phyloP scores from a whole-genome alignment of 2,329 filamentous ascomycete genomes.

The Simplicillium sp. region DNA sequence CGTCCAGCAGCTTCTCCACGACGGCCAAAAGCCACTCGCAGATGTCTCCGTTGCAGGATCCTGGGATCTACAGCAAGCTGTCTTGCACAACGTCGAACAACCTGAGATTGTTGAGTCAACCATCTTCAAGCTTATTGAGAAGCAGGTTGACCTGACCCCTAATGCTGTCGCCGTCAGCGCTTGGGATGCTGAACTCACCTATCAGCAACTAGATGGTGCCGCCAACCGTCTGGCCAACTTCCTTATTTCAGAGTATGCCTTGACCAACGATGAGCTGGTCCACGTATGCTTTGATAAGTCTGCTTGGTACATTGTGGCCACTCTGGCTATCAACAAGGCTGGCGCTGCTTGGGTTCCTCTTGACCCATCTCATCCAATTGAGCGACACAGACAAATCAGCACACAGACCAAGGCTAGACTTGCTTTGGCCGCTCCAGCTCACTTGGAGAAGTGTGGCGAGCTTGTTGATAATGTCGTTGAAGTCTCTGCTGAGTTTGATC shows the following conservation, averaged over 20 bases:
- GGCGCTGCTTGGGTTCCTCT: constrained; percentile 1
- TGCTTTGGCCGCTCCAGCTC: background rate
- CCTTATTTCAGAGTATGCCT: background rate
- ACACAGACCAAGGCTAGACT: background rate
- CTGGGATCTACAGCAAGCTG: background rate
- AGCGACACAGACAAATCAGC: constrained; percentile 3
- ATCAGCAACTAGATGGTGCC: background rate
- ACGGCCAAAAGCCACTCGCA: constrained; percentile 7
- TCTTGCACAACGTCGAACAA: constrained; percentile 5
- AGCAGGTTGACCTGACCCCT: background rate
- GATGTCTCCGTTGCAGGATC: constrained; percentile 5
- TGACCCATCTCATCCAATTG: constrained; percentile 15
- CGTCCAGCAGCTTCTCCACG: constrained; percentile 8
- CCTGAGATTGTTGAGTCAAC: constrained; percentile 4
- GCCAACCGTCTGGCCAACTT: background rate
- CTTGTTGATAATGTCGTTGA: background rate
- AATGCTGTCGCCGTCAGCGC: background rate
- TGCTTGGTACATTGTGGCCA: constrained; percentile 15
- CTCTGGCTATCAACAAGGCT: constrained; percentile 13
- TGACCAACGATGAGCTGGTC: constrained; percentile 9
- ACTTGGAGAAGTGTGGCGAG: background rate
- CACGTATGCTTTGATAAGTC: constrained; percentile 19
- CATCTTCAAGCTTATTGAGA: background rate
- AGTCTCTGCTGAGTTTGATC: background rate
- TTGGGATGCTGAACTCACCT: background rate